Base-by-base conservation (phyloP, 1,139 yeast genomes). In the Saccharomycopsis hybrid region DNA sequence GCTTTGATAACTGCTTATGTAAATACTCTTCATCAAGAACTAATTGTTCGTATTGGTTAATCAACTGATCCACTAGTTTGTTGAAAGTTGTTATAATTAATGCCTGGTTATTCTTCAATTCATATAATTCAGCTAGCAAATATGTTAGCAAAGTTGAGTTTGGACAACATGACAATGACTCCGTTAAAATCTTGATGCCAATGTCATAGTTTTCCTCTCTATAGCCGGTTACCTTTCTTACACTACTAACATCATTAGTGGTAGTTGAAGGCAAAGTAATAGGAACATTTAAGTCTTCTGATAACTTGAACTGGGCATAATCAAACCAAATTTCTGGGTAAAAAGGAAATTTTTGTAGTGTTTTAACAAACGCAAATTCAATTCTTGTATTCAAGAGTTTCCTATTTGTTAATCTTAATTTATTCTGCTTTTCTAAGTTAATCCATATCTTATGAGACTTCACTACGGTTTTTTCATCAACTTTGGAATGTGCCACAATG, bases 251-350 rank as follows among this genome's bases (percentile, higher is more conserved):
- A n/a, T n/a, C n/a, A n/a, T n/a, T n/a, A n/a, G n/a, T n/a, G n/a
- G n/a, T n/a, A n/a, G n/a, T n/a, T n/a, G n/a, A n/a, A n/a, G n/a
- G n/a, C n/a, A n/a, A n/a, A n/a, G n/a, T n/a, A n/a, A n/a, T n/a
- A n/a, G n/a, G n/a, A n/a, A n/a, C n/a, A n/a, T n/a, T n/a, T n/a
- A n/a, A n/a, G n/a, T n/a, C n/a, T 5, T 5, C 7, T 25, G 43
- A 40, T 11, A 8, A 5, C 24, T 36, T 36, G 55, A 66, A 74
- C 39, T 65, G 66, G 1, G 72, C 71, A 48, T 77, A 88, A 52
- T 83, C 82, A 64, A 81, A 89, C 97, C 97, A 92, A 38, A 86
- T 66, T 60, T 87, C 95, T 0, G 97, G 88, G 42, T 77, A 79
- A 64, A 85, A 87, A 31, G 87, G 75, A 59, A 87, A 69, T 45